A percentile compares a stretch with the other conserved stretches of the same genome.
Evolutionary conservation across 2,329 filamentous ascomycete species (phyloP).

Genomic region (Colletotrichum sp.): DNA sequence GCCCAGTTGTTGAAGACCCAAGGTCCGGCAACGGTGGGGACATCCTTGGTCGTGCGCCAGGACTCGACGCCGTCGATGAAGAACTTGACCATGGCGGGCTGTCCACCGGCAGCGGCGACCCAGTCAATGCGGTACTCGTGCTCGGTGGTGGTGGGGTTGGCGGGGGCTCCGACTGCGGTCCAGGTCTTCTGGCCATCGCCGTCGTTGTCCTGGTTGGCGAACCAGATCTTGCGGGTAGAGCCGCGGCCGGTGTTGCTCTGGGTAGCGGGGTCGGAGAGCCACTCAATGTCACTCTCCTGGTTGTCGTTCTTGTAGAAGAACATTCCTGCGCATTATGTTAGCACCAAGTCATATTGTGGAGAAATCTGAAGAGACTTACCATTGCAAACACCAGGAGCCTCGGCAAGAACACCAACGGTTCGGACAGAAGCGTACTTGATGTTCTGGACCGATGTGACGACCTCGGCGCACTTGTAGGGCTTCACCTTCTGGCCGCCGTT

Average conservation of each 20-base stretch:
- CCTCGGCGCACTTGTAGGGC: constrained; percentile 29
- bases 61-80: constrained; percentile 29
- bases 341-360: no score
- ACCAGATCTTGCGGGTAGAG: constrained; percentile 27
- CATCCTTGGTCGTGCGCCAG: constrained; percentile 29
- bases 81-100: constrained; percentile 24
- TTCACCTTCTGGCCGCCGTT: constrained; percentile 26
- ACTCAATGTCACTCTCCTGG: constrained; percentile 36
- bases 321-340: constrained; percentile 26
- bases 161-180: constrained; percentile 18
- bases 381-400: constrained; percentile 34
- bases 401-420: constrained; percentile 30
- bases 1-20: constrained; percentile 39
- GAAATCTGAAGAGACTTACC: constrained; percentile 18
- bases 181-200: constrained; percentile 19
- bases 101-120: constrained; percentile 12
- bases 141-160: constrained; percentile 28
- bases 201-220: constrained; percentile 33
- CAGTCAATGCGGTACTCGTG: constrained; percentile 38
- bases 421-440: constrained; percentile 34
- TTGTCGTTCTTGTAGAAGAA: constrained; percentile 32
- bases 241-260: constrained; percentile 27
- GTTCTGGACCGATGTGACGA: constrained; percentile 28
- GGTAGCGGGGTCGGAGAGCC: constrained; percentile 32
- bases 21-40: constrained; percentile 26